phyloP scores from a whole-genome alignment of 1,284 basidiomycete species.

The Boletus nobilissimus region DNA sequence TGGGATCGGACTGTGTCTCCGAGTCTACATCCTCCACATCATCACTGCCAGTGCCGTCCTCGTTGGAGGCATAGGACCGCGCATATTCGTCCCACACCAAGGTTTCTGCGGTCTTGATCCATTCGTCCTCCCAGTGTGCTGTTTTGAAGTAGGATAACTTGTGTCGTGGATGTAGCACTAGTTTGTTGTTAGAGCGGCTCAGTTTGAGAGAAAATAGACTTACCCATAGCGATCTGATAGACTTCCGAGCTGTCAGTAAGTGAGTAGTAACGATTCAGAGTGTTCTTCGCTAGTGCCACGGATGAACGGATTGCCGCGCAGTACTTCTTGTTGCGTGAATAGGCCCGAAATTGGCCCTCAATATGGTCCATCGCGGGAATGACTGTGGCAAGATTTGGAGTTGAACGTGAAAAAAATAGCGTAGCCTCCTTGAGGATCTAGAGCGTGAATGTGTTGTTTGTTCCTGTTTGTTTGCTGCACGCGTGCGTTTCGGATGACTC shows the following conservation, averaged over 20 bases:
- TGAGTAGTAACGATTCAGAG: not conserved
- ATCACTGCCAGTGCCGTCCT: not conserved
- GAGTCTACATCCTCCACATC: too few relatives aligned
- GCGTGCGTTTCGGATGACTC: constrained; percentile 27
- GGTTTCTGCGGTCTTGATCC: not conserved
- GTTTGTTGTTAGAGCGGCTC: too few relatives aligned
- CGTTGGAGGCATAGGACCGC: not conserved
- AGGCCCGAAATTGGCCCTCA: not conserved
- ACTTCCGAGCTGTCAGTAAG: not conserved
- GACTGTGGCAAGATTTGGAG: constrained; percentile 38
- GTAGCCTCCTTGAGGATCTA: constrained; percentile 40
- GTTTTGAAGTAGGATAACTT: not conserved
- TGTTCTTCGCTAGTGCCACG: not conserved
- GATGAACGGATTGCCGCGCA: not conserved
- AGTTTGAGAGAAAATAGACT: too few relatives aligned
- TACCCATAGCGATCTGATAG: not conserved
- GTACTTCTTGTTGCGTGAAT: not conserved
- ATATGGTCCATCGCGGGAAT: constrained; percentile 46
- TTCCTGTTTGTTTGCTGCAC: not conserved
- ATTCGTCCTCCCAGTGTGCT: not conserved
- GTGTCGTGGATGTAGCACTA: not conserved
- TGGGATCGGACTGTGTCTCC: too few relatives aligned
- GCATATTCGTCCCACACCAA: not conserved
- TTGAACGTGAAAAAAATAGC: constrained; percentile 37
- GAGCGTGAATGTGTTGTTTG: too few relatives aligned